Conservation (phyloP, 202 grass and related monocot genomes). For the Carex arenaria region DNA sequence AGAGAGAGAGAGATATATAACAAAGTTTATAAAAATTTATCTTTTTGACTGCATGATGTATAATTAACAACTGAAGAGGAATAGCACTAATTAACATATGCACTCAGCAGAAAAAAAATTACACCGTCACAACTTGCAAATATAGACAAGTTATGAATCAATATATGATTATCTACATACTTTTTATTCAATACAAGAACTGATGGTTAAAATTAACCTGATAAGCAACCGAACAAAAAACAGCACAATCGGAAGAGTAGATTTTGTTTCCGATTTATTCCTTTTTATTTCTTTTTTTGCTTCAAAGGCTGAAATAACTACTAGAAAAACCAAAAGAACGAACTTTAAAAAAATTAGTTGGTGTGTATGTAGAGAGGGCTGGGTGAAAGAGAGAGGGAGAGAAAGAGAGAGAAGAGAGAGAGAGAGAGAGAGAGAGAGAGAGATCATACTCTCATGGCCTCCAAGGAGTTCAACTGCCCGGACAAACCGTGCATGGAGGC, state of each 20-base stretch:
- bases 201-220: not conserved
- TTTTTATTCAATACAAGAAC: not conserved
- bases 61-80: not conserved
- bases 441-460: slow-evolving; percentile 76
- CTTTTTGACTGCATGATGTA: not conserved
- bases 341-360: not conserved
- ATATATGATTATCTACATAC: not conserved
- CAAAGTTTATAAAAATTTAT: not conserved
- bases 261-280: not conserved
- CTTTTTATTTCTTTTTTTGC: not conserved
- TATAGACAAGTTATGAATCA: not conserved
- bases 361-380: not conserved
- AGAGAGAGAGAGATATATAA: not conserved
- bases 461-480: slow-evolving; percentile 90
- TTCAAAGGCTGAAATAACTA: not conserved
- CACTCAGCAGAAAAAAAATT: not conserved
- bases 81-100: not conserved
- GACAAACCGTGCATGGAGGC: slow-evolving; percentile 85
- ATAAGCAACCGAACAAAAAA: not conserved
- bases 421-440: not conserved
- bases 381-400: slow-evolving; percentile 5
- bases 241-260: not conserved
- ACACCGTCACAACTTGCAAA: not conserved
- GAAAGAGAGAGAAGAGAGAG: not conserved
- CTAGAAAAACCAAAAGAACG: not conserved